Evolutionary conservation across 768 basidiomycete species (phyloP).

Genomic region (Nevesoporus exiguus): DNA sequence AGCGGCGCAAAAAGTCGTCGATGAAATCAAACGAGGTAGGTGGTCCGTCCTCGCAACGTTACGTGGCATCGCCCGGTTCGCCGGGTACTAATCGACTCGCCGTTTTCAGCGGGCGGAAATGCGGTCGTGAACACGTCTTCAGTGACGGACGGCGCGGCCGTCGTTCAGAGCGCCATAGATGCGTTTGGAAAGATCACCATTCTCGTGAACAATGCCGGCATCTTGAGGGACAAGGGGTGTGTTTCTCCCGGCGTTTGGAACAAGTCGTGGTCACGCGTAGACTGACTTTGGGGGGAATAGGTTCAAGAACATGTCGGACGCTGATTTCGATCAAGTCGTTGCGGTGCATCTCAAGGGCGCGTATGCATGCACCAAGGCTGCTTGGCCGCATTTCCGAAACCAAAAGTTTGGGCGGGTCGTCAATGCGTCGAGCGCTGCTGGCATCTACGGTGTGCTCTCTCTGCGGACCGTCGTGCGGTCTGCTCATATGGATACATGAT

Average conservation of each 20-base stretch:
- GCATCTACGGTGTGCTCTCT: constrained; percentile 68
- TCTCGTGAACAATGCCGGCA: constrained; percentile 95
- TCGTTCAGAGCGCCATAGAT: constrained; percentile 83
- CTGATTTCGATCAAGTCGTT: constrained; percentile 86
- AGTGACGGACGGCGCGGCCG: constrained; percentile 80
- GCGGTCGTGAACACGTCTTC: constrained; percentile 86
- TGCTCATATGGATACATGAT: background rate
- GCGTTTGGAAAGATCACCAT: constrained; percentile 82
- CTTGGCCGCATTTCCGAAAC: constrained; percentile 92
- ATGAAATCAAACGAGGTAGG: constrained; percentile 79
- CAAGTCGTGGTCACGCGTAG: background rate
- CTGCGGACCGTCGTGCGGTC: background rate
- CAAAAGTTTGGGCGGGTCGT: constrained; percentile 93
- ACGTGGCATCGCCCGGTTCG: too few species aligned
- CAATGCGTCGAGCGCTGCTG: constrained; percentile 94
- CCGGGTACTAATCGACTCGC: background rate
- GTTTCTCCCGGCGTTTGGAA: constrained; percentile 13
- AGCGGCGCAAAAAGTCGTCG: constrained; percentile 89
- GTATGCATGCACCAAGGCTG: constrained; percentile 89
- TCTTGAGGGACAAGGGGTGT: constrained; percentile 77
- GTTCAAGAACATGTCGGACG: constrained; percentile 97
- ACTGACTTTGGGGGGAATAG: constrained; percentile 24
- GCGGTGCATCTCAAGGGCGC: constrained; percentile 94
- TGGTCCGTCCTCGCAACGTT: background rate
- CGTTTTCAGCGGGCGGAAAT: constrained; percentile 71